Evolutionary conservation across 176 grass and related monocot genomes (phyloP).

Genomic region (Thinopyrum elongatum): DNA sequence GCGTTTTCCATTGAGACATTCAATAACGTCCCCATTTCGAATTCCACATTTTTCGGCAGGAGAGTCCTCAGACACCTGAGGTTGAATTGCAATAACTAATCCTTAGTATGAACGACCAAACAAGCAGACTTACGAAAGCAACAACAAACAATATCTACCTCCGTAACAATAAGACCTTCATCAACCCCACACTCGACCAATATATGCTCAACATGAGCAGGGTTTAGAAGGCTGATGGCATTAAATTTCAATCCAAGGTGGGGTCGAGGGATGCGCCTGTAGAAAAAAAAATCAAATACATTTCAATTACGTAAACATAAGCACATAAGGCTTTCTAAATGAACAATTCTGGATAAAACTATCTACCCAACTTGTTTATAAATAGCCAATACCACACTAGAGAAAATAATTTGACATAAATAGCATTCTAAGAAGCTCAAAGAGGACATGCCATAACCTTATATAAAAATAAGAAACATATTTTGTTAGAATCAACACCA

Average conservation of each 20-base stretch:
- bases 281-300: background rate
- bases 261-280: slow-evolving; percentile 12
- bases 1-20: background rate
- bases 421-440: background rate
- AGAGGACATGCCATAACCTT: background rate
- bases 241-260: slow-evolving; percentile 22
- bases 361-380: background rate
- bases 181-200: background rate
- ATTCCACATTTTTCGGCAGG: background rate
- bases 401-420: background rate
- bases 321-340: background rate
- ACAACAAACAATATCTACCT: background rate
- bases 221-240: slow-evolving; percentile 1
- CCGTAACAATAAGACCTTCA: background rate
- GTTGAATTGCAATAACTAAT: background rate
- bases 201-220: background rate
- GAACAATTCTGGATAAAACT: background rate
- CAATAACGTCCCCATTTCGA: background rate
- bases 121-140: background rate
- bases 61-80: background rate
- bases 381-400: background rate
- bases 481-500: background rate
- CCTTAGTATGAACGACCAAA: background rate
- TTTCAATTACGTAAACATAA: background rate
- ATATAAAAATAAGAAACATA: background rate